Conservation (phyloP, 257 asterid species). For the Nemophila menziesii region DNA sequence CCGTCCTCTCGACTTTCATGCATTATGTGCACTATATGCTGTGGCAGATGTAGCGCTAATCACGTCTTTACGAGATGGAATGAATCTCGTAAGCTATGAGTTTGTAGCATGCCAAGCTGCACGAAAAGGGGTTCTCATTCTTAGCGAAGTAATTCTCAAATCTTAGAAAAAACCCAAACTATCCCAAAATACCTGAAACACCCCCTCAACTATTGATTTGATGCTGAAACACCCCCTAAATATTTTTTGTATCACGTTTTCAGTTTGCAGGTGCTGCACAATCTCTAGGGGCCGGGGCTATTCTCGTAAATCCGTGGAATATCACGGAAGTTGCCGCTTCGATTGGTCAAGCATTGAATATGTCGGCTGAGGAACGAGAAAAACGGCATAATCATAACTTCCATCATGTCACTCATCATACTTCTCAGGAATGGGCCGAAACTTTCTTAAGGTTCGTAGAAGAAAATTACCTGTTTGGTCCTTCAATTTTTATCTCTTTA, state of each 20-base stretch:
- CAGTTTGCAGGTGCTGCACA: constrained; percentile 99
- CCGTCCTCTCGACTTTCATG: constrained; percentile 86
- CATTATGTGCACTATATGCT: constrained; percentile 88
- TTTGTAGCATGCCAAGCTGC: constrained; percentile 94
- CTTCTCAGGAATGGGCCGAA: constrained; percentile 99
- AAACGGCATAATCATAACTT: constrained; percentile 84
- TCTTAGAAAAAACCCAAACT: too few relatives aligned
- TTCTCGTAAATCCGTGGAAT: constrained; percentile 98
- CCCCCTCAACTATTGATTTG: too few relatives aligned
- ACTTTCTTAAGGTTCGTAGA: constrained; percentile 69
- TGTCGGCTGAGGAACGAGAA: constrained; percentile 81
- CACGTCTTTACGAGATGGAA: constrained; percentile 93
- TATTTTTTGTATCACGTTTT: too few relatives aligned
- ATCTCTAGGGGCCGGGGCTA: constrained; percentile 96
- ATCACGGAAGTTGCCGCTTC: constrained; percentile 70
- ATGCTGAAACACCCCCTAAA: too few relatives aligned
- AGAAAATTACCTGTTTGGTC: background rate
- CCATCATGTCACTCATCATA: constrained; percentile 80
- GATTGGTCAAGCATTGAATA: constrained; percentile 61
- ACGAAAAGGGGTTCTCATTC: constrained; percentile 86
- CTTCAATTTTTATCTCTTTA: background rate
- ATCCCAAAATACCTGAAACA: too few relatives aligned
- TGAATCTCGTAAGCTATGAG: constrained; percentile 99
- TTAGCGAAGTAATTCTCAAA: constrained; percentile 55
- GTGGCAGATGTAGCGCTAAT: constrained; percentile 94